A percentile compares a stretch with the other conserved stretches of the same genome.
Evolutionary conservation across 106 monocot genomes (phyloP).

Genomic region (Acanthochlamys bracteata): DNA sequence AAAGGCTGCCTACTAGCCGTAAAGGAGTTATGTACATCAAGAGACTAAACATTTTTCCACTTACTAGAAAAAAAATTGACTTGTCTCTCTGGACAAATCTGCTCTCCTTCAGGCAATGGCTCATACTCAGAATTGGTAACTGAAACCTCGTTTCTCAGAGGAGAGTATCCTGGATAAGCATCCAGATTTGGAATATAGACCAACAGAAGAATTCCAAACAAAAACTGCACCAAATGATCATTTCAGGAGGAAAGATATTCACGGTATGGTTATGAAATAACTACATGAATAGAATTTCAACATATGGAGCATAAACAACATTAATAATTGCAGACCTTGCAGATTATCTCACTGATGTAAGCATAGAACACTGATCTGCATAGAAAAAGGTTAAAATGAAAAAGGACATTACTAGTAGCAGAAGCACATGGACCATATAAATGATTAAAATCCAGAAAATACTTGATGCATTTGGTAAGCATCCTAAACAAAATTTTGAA

Average conservation of each 20-base stretch:
- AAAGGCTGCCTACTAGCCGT: no score
- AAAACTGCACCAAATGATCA: slow-evolving; percentile 39
- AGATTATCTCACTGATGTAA: slow-evolving; percentile 52
- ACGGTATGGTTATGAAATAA: background rate
- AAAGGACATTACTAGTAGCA: background rate
- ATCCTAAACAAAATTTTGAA: background rate
- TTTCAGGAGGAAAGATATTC: background rate
- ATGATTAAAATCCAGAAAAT: background rate
- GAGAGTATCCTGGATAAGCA: slow-evolving; percentile 66
- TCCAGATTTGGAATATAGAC: slow-evolving; percentile 74
- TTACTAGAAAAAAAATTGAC: slow-evolving; percentile 76
- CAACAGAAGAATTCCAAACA: slow-evolving; percentile 73
- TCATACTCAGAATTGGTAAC: slow-evolving; percentile 61
- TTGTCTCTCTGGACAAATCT: slow-evolving; percentile 84
- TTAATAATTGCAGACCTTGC: slow-evolving; percentile 40
- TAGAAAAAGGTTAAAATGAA: slow-evolving; percentile 3
- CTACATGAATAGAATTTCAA: background rate
- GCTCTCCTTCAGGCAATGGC: slow-evolving; percentile 60
- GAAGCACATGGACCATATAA: background rate
- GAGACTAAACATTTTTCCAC: slow-evolving; percentile 13
- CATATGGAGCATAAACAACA: background rate
- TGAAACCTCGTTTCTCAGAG: slow-evolving; percentile 33
- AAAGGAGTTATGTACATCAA: no score
- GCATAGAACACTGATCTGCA: slow-evolving; percentile 67
- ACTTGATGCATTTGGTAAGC: no score